phyloP scores from a whole-genome alignment of 345 rosid species.

The Nasturtium officinale region DNA sequence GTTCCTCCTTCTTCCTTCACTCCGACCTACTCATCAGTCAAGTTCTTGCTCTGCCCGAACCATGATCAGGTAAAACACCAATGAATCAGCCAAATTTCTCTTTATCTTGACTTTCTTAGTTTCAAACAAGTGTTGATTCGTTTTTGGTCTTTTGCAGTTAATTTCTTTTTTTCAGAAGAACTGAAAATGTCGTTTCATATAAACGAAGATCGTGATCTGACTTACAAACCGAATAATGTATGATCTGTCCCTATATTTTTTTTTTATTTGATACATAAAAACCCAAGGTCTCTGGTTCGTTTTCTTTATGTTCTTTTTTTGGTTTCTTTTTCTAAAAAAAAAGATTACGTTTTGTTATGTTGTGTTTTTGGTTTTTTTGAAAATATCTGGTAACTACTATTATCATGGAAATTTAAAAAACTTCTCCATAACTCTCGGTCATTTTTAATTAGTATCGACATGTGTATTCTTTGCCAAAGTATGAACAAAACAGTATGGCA shows the following conservation, averaged over 20 bases:
- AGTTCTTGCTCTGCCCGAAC: not conserved
- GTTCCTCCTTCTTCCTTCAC: not conserved
- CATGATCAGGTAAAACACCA: not conserved
- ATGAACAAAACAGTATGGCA: no score
- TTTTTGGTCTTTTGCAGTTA: not conserved
- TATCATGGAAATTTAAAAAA: not conserved
- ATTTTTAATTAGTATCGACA: not conserved
- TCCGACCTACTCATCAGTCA: not conserved
- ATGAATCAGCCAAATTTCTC: not conserved
- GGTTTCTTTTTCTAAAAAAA: no score
- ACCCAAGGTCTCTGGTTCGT: no score
- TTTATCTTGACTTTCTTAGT: not conserved
- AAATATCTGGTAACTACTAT: no score
- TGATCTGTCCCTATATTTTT: not conserved
- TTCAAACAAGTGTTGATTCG: not conserved
- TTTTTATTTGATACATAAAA: no score
- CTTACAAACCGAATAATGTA: not conserved
- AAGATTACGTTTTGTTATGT: not conserved
- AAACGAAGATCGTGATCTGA: not conserved
- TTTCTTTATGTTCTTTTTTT: no score
- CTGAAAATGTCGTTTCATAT: not conserved
- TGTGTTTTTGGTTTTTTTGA: not conserved
- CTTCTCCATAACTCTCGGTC: not conserved
- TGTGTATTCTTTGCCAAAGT: not conserved
- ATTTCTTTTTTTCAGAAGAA: not conserved